Percentiles rank a stretch among this genome's conserved stretches.
phyloP scores from a whole-genome alignment of 108 stramenopile species.

The Cyclotella cryptica region DNA sequence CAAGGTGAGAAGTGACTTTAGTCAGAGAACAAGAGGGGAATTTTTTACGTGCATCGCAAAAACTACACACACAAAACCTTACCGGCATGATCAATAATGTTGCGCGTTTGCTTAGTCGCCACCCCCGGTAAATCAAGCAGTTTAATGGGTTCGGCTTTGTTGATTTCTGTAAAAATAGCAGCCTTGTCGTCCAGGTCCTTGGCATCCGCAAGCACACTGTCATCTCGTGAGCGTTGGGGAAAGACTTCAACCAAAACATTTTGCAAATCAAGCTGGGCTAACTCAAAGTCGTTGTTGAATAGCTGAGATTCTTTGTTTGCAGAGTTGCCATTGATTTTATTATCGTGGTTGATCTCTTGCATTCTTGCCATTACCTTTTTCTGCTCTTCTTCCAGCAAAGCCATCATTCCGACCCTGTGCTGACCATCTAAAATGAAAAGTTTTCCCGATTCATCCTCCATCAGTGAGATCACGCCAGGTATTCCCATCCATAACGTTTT shows the following conservation, averaged over 20 bases:
- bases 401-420: conserved; percentile 89
- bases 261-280: conserved; percentile 62
- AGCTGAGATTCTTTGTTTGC: background rate
- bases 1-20: background rate
- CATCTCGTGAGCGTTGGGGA: background rate
- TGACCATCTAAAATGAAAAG: conserved; percentile 87
- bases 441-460: conserved; percentile 67
- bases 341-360: background rate
- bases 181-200: conserved; percentile 49
- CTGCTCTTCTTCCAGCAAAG: conserved; percentile 62
- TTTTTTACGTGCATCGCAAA: background rate
- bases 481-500: conserved; percentile 71
- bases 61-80: background rate
- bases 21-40: background rate
- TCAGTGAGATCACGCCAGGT: conserved; percentile 80
- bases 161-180: conserved; percentile 86
- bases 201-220: background rate
- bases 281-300: background rate
- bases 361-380: conserved; percentile 21
- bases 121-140: conserved; percentile 82
- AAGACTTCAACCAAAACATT: conserved; percentile 87
- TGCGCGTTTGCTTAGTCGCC: conserved; percentile 58
- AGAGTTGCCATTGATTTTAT: too few relatives aligned
- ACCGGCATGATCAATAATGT: conserved; percentile 65
- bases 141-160: conserved; percentile 87